Percentiles rank a stretch among this genome's conserved stretches.
Conservation (phyloP, 768 basidiomycete species). For the Boletus huronensis region DNA sequence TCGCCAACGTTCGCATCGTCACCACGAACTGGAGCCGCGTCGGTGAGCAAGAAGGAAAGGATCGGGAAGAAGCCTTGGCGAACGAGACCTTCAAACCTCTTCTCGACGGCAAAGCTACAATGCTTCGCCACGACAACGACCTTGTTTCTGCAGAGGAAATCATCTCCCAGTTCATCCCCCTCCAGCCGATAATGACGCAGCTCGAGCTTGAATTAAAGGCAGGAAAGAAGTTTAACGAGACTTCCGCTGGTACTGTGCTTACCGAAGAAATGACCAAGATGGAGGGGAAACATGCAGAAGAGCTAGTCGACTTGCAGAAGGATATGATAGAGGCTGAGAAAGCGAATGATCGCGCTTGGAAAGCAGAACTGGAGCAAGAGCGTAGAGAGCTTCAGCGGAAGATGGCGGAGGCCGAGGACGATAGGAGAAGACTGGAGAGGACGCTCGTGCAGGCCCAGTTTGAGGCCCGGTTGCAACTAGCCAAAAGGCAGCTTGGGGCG, state of each 20-base stretch:
- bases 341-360: neutral
- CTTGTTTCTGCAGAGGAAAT: neutral
- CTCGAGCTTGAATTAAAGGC: neutral
- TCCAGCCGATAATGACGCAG: neutral
- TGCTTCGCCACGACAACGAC: neutral
- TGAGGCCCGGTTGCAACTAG: neutral
- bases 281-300: neutral
- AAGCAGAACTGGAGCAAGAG: neutral
- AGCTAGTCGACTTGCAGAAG: neutral
- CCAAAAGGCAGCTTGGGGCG: neutral
- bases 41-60: neutral
- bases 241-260: neutral
- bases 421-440: neutral
- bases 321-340: neutral
- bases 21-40: neutral
- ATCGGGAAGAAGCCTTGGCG: neutral
- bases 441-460: neutral
- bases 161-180: neutral
- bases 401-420: neutral
- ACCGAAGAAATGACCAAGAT: neutral
- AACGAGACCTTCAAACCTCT: neutral
- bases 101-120: neutral
- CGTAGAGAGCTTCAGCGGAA: neutral
- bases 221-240: neutral
- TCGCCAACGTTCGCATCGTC: neutral